Evolutionary conservation across 1,284 basidiomycete species (phyloP).

Genomic region (Spongispora temasekensis): DNA sequence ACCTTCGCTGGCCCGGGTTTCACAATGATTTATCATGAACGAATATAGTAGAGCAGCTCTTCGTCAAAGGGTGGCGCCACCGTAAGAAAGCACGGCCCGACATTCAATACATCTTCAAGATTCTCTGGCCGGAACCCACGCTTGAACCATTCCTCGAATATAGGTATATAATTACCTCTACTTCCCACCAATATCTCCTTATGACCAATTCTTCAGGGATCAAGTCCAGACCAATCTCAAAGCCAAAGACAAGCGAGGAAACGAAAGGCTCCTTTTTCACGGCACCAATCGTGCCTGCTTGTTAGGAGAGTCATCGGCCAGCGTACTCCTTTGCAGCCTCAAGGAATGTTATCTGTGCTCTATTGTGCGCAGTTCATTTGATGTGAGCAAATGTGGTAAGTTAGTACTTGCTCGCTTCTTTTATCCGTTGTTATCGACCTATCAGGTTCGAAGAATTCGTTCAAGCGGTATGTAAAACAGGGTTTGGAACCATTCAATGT

Average conservation of each 20-base stretch:
- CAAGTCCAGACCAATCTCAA: constrained; percentile 28
- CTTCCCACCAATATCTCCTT: constrained; percentile 4
- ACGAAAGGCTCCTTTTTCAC: constrained; percentile 61
- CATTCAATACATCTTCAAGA: constrained; percentile 54
- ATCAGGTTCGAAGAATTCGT: constrained; percentile 54
- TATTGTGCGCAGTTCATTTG: constrained; percentile 56
- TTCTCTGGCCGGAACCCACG: constrained; percentile 46
- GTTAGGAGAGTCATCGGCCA: constrained; percentile 49
- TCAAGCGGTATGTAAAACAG: constrained; percentile 42
- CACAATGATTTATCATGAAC: constrained; percentile 1
- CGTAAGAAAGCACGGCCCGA: constrained; percentile 50
- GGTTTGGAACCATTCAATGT: background rate
- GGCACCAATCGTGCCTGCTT: constrained; percentile 57
- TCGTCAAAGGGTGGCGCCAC: constrained; percentile 58
- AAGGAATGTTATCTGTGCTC: constrained; percentile 52
- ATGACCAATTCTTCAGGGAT: constrained; percentile 22
- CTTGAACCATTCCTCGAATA: constrained; percentile 51
- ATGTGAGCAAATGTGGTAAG: constrained; percentile 54
- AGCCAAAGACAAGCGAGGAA: constrained; percentile 37
- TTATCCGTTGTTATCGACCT: constrained; percentile 6
- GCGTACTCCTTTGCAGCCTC: constrained; percentile 47
- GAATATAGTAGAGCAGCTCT: constrained; percentile 49
- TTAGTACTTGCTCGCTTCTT: constrained; percentile 6
- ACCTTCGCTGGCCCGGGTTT: too few species aligned
- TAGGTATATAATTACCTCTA: constrained; percentile 39